Evolutionary conservation across 495 filamentous ascomycete genomes (phyloP), one percentile per base, ranked within the genome.

Genomic region (Aspergillus wentii): DNA sequence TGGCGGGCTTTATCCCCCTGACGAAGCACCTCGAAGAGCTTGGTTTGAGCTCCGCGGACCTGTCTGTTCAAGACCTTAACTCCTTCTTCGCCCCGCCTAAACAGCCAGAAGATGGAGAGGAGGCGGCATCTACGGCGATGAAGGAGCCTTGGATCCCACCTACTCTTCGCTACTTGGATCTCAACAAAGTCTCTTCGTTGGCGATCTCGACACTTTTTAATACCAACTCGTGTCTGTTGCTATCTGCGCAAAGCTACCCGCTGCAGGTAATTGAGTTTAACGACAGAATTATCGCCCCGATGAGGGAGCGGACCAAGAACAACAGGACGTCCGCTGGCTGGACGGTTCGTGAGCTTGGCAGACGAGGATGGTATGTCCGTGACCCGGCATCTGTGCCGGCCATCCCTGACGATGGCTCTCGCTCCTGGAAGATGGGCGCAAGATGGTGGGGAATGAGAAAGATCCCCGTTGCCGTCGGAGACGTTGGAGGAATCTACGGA

Each of bases 391-490:
- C 61, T n/a, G 43, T 65, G 51, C 53, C 63, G 13, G 29, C 55
- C 11, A 40, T 47, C 22, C 13, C 52, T 13, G 64, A 71, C 23
- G 61, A 76, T 25, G 83, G 82, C 5, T 60, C 72, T 21, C 71
- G 83, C 18, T 52, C 55, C 37, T 94, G 88, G 88, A 94, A 94
- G 68, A 86, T 88, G 85, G 88, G 88, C 9, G 86, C 86, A n/a
- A 75, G 76, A 41, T 83, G 77, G 65, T 92, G 88, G 87, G 88
- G 88, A 11, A 88, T 87, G 78, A 75, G 84, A 29, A 94, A 94
- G 71, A 72, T 88, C 19, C 86, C 87, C 8, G 80, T 92, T 35
- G 85, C 83, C 9, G 61, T 71, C 25, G 79, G 81, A 5, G 85
- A 90, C 48, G 85, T 92, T 2, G 85, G 84, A 9, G 88, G 88